These are phyloP conservation scores for Blastosporella zonata DNA, from an alignment of 1,284 basidiomycete species.

Conservation along the genomic window DNA sequence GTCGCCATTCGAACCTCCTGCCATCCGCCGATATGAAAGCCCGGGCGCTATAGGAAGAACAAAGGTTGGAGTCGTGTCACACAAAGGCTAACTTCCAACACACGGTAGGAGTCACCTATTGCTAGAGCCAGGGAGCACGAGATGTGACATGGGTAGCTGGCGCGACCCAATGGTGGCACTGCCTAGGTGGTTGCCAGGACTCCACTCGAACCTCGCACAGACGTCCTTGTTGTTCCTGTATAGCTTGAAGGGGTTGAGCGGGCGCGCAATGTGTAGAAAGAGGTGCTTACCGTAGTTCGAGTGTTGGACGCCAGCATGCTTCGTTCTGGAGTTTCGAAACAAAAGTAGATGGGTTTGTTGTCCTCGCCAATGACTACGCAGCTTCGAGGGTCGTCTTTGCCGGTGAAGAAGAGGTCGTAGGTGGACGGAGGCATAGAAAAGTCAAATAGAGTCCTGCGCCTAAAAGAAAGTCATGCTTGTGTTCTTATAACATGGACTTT, in stretches of 20 bases:
- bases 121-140: conserved; percentile 51
- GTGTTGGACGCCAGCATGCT: conserved; percentile 36
- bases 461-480: conserved; percentile 28
- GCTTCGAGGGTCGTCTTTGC: conserved; percentile 60
- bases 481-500: conserved; percentile 41
- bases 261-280: neutral
- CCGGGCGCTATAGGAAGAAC: conserved; percentile 49
- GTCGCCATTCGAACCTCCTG: conserved; percentile 60
- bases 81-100: conserved; percentile 16
- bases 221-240: conserved; percentile 48
- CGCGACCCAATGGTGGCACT: conserved; percentile 51
- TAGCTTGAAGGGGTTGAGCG: conserved; percentile 28
- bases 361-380: conserved; percentile 69
- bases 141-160: conserved; percentile 58
- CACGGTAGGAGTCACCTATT: conserved; percentile 39
- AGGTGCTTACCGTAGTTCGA: conserved; percentile 46
- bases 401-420: conserved; percentile 67
- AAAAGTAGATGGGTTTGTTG: conserved; percentile 55
- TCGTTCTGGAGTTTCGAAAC: conserved; percentile 58
- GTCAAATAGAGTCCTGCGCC: conserved; percentile 28
- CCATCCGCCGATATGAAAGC: conserved; percentile 54
- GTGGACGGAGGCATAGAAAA: conserved; percentile 32
- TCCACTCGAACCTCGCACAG: conserved; percentile 65
- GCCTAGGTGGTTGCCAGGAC: conserved; percentile 53
- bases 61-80: conserved; percentile 21